Base-by-base conservation (phyloP, 192 early-diverging fungal species). In the Nowakowskiella sp. region DNA sequence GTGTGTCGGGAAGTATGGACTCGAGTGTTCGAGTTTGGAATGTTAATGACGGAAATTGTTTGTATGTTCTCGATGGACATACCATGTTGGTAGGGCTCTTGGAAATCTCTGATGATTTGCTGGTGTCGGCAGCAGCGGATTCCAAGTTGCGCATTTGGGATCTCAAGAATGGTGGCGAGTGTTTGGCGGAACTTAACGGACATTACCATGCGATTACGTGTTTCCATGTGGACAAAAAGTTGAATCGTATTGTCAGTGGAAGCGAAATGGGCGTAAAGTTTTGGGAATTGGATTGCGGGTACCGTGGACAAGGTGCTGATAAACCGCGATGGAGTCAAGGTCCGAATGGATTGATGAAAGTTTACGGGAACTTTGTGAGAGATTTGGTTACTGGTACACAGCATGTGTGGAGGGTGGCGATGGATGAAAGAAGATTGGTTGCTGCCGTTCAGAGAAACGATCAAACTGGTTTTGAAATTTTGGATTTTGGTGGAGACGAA, bases 121-220 rank as follows among this genome's bases (percentile, higher is more conserved):
- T 99, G 10, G 90, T 99, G 1, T 92, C 90, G 4, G 96, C 92
- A 1, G 94, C 92, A 33, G 96, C 93, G 6, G 96, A 99, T 58
- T 76, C 87, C 6, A 90, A 87, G 13, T 78, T 99, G 31, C 80
- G 96, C 3, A 84, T 97, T 27, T 99, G 96, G 96, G 80, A 81
- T 66, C 90, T 53, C 60, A 78, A 43, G 53, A 87, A 53, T 60
- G 82, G 52, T 51, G 67, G 4, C 77, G 74, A 56, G 49, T 87
- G 60, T 76, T 81, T 74, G 70, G 77, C 78, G 1, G 70, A 58
- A 36, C 77, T 83, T 49, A 84, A 74, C 31, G 91, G 75, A n/a
- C 92, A 90, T 60, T 60, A 61, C 27, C 87, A 78, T 26, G 93
- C 96, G 6, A 99, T 99, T 42, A 99, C 96, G 1, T 97, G 94